Evolutionary conservation across 164 flowering plant species (phyloP).

Genomic region (Berberis vulgaris): DNA sequence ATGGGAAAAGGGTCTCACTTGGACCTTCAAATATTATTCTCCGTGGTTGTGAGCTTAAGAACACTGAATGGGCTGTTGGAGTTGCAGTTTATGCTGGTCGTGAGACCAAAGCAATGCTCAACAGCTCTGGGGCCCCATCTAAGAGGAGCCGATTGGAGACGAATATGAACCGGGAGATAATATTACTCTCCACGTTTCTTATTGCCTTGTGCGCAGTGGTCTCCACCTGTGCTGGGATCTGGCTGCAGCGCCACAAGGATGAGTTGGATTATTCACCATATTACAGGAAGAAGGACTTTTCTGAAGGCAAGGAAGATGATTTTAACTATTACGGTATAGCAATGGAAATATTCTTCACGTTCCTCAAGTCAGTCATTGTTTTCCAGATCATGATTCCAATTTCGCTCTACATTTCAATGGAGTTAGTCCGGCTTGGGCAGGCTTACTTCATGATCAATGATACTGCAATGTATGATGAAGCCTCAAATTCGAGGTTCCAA

Average conservation of each 20-base stretch:
- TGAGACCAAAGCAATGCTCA: constrained; percentile 97
- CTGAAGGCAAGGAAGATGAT: constrained; percentile 22
- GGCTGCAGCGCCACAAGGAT: constrained; percentile 64
- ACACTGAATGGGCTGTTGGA: constrained; percentile 82
- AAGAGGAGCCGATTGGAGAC: constrained; percentile 91
- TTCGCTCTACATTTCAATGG: constrained; percentile 97
- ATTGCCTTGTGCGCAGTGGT: constrained; percentile 54
- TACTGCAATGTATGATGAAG: constrained; percentile 49
- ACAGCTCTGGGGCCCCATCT: constrained; percentile 92
- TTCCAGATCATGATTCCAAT: constrained; percentile 98
- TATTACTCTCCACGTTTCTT: constrained; percentile 70
- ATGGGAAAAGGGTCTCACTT: constrained; percentile 72
- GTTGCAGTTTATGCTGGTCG: constrained; percentile 83
- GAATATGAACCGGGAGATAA: constrained; percentile 77
- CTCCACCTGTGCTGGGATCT: constrained; percentile 56
- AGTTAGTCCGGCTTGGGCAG: constrained; percentile 94
- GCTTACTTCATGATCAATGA: constrained; percentile 94
- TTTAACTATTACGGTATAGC: constrained; percentile 75
- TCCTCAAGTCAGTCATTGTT: constrained; percentile 90
- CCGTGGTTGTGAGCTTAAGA: constrained; percentile 94
- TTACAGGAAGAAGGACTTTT: constrained; percentile 57
- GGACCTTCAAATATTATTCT: constrained; percentile 91
- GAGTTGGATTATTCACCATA: constrained; percentile 50
- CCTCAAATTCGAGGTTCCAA: constrained; percentile 74
- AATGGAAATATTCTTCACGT: constrained; percentile 69